phyloP scores from a whole-genome alignment of 139 green algal species.

The Ulvella scutata region DNA sequence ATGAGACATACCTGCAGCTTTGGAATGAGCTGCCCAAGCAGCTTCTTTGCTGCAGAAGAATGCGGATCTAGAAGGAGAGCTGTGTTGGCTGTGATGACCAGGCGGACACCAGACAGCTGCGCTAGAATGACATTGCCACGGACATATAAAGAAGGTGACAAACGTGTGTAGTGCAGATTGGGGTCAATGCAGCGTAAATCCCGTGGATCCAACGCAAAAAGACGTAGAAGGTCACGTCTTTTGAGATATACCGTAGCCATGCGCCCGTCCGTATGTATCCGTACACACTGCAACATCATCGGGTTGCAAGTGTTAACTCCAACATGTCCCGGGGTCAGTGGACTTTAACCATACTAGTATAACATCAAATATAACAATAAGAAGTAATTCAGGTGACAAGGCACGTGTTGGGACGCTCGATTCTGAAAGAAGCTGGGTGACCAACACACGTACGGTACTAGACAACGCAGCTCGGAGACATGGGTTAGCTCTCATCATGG shows the following conservation, averaged over 20 bases:
- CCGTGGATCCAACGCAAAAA: slow-evolving; percentile 67
- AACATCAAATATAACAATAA: not conserved
- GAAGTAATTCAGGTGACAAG: not conserved
- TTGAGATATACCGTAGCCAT: slow-evolving; percentile 9
- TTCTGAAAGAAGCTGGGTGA: not conserved
- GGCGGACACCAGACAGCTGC: slow-evolving; percentile 4
- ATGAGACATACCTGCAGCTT: slow-evolving; percentile 36
- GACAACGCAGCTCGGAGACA: not conserved
- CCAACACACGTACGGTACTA: not conserved
- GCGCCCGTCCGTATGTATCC: slow-evolving; percentile 16
- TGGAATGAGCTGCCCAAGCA: slow-evolving; percentile 57
- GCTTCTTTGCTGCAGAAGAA: slow-evolving; percentile 37
- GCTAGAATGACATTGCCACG: slow-evolving; percentile 48
- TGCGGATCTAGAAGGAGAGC: slow-evolving; percentile 76
- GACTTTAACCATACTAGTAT: not conserved
- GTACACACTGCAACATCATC: not conserved
- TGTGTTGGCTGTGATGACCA: slow-evolving; percentile 63
- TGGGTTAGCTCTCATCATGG: not conserved
- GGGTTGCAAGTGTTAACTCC: too few relatives aligned
- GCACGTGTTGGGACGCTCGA: not conserved
- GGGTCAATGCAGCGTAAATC: slow-evolving; percentile 86
- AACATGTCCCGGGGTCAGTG: too few relatives aligned
- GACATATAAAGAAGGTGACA: slow-evolving; percentile 57
- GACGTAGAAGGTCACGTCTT: slow-evolving; percentile 66
- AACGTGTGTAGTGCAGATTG: slow-evolving; percentile 56